phyloP scores from a whole-genome alignment of 805 yeast genomes.

The Yamadazyma phyllophila region DNA sequence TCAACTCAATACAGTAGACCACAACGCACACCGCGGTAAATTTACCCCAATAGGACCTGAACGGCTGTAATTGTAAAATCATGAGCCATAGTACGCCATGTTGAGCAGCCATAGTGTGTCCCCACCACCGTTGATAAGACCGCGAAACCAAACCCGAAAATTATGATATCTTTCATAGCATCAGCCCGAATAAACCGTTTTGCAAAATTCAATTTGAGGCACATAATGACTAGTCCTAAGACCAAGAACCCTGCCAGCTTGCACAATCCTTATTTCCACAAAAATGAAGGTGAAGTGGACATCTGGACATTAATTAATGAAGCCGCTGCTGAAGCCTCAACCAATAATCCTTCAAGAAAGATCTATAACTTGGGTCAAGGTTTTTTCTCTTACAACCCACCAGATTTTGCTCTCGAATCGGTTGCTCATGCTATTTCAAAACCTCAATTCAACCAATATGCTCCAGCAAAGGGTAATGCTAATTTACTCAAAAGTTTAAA shows the following conservation, averaged over 20 bases:
- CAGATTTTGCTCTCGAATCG: conserved; percentile 84
- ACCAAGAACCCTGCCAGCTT: conserved; percentile 16
- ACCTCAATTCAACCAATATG: conserved; percentile 85
- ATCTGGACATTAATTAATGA: conserved; percentile 96
- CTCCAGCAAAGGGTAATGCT: conserved; percentile 87
- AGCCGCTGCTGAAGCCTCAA: conserved; percentile 82
- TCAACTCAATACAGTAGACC: too few relatives aligned
- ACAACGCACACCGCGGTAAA: neutral
- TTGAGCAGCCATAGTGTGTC: conserved; percentile 1
- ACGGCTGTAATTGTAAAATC: neutral
- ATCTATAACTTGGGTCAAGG: conserved; percentile 95
- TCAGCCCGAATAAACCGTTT: neutral
- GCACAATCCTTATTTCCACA: conserved; percentile 62
- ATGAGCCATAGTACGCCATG: neutral
- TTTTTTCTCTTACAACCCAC: conserved; percentile 94
- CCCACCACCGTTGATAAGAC: neutral
- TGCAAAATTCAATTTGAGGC: neutral
- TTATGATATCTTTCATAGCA: neutral
- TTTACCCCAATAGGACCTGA: neutral
- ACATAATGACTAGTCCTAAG: conserved; percentile 5
- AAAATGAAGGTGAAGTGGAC: conserved; percentile 70
- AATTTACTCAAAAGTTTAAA: conserved; percentile 68
- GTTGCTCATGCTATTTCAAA: conserved; percentile 70
- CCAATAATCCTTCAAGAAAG: conserved; percentile 61
- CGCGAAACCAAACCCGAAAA: neutral